A percentile compares a stretch with the other conserved stretches of the same genome.
These are phyloP conservation scores for Botryosphaeria agaves DNA, from an alignment of 2,329 filamentous ascomycete species.

Conservation along the genomic window DNA sequence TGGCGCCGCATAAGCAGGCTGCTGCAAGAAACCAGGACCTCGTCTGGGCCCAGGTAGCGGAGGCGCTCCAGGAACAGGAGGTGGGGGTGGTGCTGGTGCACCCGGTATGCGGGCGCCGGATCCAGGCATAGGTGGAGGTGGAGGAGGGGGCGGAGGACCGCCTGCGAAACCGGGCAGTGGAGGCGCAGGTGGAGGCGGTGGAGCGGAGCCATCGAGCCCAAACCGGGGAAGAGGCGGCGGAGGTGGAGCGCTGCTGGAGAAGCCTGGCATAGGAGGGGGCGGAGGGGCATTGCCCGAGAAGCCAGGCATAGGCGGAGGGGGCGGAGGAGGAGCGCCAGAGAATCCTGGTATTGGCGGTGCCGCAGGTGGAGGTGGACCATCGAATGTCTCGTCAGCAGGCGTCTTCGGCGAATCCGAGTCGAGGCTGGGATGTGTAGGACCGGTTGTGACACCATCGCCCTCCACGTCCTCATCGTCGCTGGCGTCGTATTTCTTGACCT, in stretches of 20 bases:
- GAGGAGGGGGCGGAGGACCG: constrained; percentile 27
- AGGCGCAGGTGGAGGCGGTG: constrained; percentile 21
- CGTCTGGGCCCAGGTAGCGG: constrained; percentile 38
- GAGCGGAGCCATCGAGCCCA: constrained; percentile 23
- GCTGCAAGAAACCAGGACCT: constrained; percentile 54
- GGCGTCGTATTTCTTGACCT: constrained; percentile 54
- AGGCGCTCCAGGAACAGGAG: constrained; percentile 49
- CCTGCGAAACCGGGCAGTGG: constrained; percentile 24
- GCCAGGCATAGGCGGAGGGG: constrained; percentile 26
- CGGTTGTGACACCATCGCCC: constrained; percentile 53
- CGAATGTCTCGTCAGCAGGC: constrained; percentile 43
- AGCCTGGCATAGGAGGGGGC: constrained; percentile 11
- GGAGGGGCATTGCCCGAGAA: constrained; percentile 18
- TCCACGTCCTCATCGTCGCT: constrained; percentile 58
- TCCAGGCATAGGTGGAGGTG: constrained; percentile 33
- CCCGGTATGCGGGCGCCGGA: constrained; percentile 21
- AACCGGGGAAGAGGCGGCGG: constrained; percentile 28
- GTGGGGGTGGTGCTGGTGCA: constrained; percentile 35
- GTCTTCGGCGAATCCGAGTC: constrained; percentile 54
- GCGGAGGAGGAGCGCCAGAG: constrained; percentile 29
- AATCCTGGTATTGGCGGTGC: constrained; percentile 21
- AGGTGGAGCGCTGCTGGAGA: constrained; percentile 12
- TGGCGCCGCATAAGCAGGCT: constrained; percentile 35
- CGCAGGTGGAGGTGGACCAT: constrained; percentile 17
- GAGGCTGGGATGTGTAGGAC: constrained; percentile 57